Evolutionary conservation across 2,329 filamentous ascomycete species (phyloP), one percentile per base, ranked within the genome.

Genomic region (Scytalidium lignicola): DNA sequence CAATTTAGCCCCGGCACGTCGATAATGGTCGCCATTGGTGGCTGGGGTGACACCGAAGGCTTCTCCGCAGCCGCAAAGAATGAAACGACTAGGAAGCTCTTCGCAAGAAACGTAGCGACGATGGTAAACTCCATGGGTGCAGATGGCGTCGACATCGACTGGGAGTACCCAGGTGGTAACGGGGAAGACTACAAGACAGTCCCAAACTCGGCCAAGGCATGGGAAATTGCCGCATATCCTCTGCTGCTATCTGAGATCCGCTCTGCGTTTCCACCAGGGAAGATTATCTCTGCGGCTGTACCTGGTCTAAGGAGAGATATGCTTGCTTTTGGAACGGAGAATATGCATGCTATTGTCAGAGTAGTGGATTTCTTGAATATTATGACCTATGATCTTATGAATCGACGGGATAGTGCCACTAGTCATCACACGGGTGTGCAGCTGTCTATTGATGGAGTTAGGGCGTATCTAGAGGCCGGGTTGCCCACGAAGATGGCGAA

Each of bases 341-440:
- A 76, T 15, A 70, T 83, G 0, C 79, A 82, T 0, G 67, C 73
- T 49, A 85, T 89, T 59, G 74, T 72, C 58, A 60, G 70, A 3
- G 70, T 74, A 1, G 74, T 88, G 15, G 82, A 89, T 59, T 83
- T 83, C 56, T 71, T 88, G 62, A 89, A 88, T 57, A 70, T 83
- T 41, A 82, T 88, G 85, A 75, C 78, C 1, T 88, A 88, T 63
- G 85, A 88, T 58, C 67, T 86, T 48, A 81, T 85, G 73, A 86
- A 87, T 68, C 78, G 85, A 28, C 80, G 86, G 28, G 80, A 88
- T 66, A 80, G 66, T 41, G 62, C 70, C 9, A 86, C 85, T 2
- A 74, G 70, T 28, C 85, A 89, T 64, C 83, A 87, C 61, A 83
- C 76, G 41, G 80, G 80, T n/a, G 70, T 88, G 6, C 60, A 69